Evolutionary conservation across 2,329 filamentous ascomycete genomes (phyloP).

Genomic region (Trichoderma sp.): DNA sequence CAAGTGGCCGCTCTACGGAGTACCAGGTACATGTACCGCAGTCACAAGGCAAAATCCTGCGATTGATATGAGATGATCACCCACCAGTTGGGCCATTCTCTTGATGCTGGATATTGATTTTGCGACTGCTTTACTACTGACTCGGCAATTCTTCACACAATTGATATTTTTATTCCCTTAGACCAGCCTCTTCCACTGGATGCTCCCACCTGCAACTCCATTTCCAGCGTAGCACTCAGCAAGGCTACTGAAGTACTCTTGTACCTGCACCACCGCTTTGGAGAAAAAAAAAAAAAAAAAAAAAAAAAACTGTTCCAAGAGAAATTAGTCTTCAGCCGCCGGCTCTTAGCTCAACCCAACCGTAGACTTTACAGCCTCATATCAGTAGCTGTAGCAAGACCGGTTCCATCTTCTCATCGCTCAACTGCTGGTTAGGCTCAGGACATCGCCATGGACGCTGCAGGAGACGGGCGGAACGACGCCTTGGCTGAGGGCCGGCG

Average conservation of each 20-base stretch:
- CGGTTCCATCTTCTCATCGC: background rate
- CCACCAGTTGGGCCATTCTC: background rate
- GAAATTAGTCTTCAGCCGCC: conserved; percentile 11
- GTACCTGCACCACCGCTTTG: conserved; percentile 13
- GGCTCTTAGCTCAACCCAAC: conserved; percentile 11
- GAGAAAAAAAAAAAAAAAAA: background rate
- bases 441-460: conserved; percentile 1
- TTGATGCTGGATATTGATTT: background rate
- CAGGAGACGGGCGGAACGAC: conserved; percentile 17
- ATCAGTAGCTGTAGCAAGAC: background rate
- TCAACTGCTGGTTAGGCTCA: background rate
- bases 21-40: background rate
- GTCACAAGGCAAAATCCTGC: background rate
- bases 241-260: conserved; percentile 13
- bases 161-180: background rate
- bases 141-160: background rate
- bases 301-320: conserved; percentile 8
- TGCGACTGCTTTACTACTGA: background rate
- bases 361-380: background rate
- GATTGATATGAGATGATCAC: background rate
- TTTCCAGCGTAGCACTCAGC: background rate
- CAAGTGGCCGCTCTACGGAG: background rate
- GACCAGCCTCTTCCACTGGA: background rate
- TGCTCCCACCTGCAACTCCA: background rate
- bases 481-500: conserved; percentile 37